Evolutionary conservation across 1,284 basidiomycete species (phyloP), one percentile per base, ranked within the genome.

Genomic region (Stygiomarasmius scandens): DNA sequence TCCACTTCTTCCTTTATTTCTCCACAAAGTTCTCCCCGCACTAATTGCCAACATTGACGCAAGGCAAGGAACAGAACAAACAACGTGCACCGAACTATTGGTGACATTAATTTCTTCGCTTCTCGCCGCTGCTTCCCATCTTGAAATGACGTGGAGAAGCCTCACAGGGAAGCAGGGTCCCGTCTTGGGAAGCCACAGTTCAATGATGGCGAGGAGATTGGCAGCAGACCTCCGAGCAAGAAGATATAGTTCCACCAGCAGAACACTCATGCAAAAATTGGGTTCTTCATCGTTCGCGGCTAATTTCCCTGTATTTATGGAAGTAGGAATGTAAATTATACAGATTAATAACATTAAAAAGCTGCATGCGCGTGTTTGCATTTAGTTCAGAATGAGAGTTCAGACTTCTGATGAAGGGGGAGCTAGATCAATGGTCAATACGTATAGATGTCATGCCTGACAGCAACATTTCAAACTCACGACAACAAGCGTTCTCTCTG

Each of bases 401-500:
- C 69, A 83, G 24, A 77, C 84, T 36, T 80, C 75, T 2, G 70
- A 59, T 20, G 76, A 49, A 11, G 78, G 76, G 41, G 85, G 85
- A 32, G 86, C 84, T 81, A 50, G 32, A n/a, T 25, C 24, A 43
- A n/a, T n/a, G n/a, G n/a, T n/a, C n/a, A 38, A n/a, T 43, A n/a
- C 32, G 29, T 32, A 16, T n/a, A 6, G 12, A 27, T 22, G 27
- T 38, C 34, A 49, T 11, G 11, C 22, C 36, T 54, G 55, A 54
- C 24, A 52, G 59, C 27, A 48, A 52, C 49, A 32, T 16, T 8
- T 24, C 20, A 56, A n/a, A 84, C 90, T 77, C 69, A 92, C 90
- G 90, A 71, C 90, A 93, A 69, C 90, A 92, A 1, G 89, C 82
- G 62, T 90, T 86, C 66, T 90, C 86, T 47, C 73, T 72, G 19